These are phyloP conservation scores for Isatis tinctoria DNA, from an alignment of 345 rosid genomes.

Conservation along the genomic window DNA sequence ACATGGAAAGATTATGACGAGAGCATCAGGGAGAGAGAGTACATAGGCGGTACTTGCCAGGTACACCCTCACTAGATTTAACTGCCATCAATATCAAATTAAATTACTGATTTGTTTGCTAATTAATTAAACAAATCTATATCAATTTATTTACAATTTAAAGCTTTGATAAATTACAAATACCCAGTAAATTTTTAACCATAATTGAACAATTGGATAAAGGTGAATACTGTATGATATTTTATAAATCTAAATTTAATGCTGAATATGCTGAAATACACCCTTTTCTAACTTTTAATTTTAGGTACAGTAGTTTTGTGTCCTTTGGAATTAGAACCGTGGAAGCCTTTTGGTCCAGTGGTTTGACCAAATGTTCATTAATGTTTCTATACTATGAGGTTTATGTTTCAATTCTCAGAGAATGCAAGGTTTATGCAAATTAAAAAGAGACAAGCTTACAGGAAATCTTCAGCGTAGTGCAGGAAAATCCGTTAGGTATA, in stretches of 20 bases:
- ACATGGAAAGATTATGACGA: slow-evolving; percentile 40
- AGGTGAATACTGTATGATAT: too few relatives aligned
- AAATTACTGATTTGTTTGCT: background rate
- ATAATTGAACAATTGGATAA: background rate
- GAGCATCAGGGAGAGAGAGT: slow-evolving; percentile 13
- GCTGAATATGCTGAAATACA: background rate
- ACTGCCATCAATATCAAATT: background rate
- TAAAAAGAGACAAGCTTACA: too few relatives aligned
- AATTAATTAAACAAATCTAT: background rate
- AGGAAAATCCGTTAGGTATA: too few relatives aligned
- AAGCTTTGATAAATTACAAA: background rate
- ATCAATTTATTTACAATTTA: background rate
- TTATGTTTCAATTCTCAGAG: too few relatives aligned
- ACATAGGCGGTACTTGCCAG: slow-evolving; percentile 44
- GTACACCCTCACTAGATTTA: too few relatives aligned
- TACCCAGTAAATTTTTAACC: background rate
- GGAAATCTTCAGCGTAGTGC: too few relatives aligned
- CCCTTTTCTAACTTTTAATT: background rate
- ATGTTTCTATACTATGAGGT: too few relatives aligned
- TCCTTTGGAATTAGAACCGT: background rate
- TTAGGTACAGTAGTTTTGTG: background rate
- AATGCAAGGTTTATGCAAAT: too few relatives aligned
- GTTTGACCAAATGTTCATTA: too few relatives aligned
- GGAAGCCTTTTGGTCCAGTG: too few relatives aligned
- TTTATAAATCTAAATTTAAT: too few relatives aligned